Conservation (phyloP, 306 rosid species). For the Rosa rugosa region DNA sequence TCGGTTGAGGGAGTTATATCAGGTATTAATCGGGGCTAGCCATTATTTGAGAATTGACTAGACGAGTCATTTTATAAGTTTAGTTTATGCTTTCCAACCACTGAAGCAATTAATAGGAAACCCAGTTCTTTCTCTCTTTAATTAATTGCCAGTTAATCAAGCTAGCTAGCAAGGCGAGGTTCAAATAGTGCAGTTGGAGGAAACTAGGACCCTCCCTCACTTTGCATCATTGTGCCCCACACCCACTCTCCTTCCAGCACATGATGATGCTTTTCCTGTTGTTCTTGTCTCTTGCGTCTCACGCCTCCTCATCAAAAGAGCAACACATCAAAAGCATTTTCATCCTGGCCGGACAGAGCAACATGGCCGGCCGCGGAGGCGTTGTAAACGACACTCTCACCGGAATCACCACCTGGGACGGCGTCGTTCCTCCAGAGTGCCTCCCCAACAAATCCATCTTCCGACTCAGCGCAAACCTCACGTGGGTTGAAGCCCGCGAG, state of each 20-base stretch:
- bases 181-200: neutral
- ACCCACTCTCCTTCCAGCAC: neutral
- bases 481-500: conserved; percentile 74
- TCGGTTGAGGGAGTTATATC: neutral
- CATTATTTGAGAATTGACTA: neutral
- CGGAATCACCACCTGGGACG: conserved; percentile 55
- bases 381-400: conserved; percentile 30
- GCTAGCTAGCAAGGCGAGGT: neutral
- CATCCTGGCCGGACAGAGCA: conserved; percentile 94
- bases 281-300: conserved; percentile 19
- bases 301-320: conserved; percentile 14
- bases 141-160: neutral
- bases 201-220: neutral
- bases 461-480: conserved; percentile 43
- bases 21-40: neutral
- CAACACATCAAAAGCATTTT: conserved; percentile 37
- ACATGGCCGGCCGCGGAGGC: conserved; percentile 97
- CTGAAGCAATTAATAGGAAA: neutral
- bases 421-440: conserved; percentile 54
- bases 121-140: neutral
- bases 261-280: neutral
- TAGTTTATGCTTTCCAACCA: neutral
- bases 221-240: neutral
- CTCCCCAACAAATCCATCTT: conserved; percentile 39
- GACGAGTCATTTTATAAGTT: neutral